These are phyloP conservation scores for Colletotrichum gigasporum DNA, from an alignment of 2,329 filamentous ascomycete species.

Conservation along the genomic window DNA sequence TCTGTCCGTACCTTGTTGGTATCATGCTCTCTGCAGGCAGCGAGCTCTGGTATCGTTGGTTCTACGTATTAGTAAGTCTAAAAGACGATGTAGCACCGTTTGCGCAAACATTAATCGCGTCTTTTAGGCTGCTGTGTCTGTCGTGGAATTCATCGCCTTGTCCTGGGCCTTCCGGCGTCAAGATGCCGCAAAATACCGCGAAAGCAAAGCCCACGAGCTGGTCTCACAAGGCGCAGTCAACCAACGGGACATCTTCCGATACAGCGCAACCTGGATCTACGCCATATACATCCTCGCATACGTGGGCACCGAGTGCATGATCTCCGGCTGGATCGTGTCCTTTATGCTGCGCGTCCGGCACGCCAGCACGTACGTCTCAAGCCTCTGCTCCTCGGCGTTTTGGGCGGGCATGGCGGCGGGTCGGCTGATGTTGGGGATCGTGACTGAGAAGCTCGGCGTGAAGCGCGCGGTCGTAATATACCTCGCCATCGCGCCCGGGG, in stretches of 20 bases:
- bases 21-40: slow-evolving; percentile 72
- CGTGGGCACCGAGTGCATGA: slow-evolving; percentile 53
- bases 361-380: slow-evolving; percentile 45
- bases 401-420: slow-evolving; percentile 55
- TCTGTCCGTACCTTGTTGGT: slow-evolving; percentile 76
- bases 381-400: slow-evolving; percentile 52
- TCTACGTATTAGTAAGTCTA: slow-evolving; percentile 73
- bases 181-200: slow-evolving; percentile 65
- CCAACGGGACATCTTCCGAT: slow-evolving; percentile 39
- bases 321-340: slow-evolving; percentile 56
- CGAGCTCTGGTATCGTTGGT: slow-evolving; percentile 77
- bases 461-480: slow-evolving; percentile 18
- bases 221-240: neutral
- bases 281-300: slow-evolving; percentile 53
- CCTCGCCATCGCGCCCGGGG: neutral
- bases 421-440: slow-evolving; percentile 41
- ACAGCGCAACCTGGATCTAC: slow-evolving; percentile 50
- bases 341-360: slow-evolving; percentile 53
- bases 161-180: slow-evolving; percentile 70
- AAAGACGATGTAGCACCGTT: rapidly evolving
- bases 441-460: slow-evolving; percentile 43
- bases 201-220: slow-evolving; percentile 42
- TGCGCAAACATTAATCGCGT: neutral
- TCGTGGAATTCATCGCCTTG: slow-evolving; percentile 63
- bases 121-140: slow-evolving; percentile 50